Percentiles rank a stretch among this genome's conserved stretches.
Evolutionary conservation across 495 filamentous ascomycete genomes (phyloP).

Genomic region (Penicillium argentinense): DNA sequence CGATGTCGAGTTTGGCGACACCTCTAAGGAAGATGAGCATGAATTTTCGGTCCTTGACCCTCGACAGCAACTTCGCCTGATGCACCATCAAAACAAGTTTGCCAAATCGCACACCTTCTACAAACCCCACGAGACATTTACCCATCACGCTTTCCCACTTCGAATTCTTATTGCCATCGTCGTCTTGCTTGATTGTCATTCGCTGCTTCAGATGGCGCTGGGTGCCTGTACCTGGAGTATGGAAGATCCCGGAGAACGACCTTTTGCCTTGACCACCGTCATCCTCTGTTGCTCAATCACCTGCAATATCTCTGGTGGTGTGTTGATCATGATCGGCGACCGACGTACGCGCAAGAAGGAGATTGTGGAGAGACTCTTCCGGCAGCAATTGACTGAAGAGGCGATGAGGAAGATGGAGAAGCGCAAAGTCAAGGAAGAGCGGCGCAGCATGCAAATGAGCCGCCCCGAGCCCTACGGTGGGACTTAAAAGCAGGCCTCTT

Average conservation of each 20-base stretch:
- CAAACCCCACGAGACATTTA: conserved; percentile 79
- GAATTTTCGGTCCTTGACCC: conserved; percentile 62
- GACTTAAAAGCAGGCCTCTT: conserved; percentile 4
- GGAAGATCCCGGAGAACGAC: conserved; percentile 54
- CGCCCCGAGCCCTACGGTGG: conserved; percentile 9
- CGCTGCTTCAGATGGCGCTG: conserved; percentile 70
- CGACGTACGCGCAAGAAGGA: conserved; percentile 76
- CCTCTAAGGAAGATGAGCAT: conserved; percentile 35
- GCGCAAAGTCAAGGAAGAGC: conserved; percentile 54
- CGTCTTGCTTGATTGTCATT: conserved; percentile 73
- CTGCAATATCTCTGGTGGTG: conserved; percentile 68
- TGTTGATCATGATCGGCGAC: conserved; percentile 72
- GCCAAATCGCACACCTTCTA: conserved; percentile 79
- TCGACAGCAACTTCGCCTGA: conserved; percentile 60
- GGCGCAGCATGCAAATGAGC: conserved; percentile 27
- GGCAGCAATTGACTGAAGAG: conserved; percentile 70
- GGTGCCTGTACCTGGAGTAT: conserved; percentile 75
- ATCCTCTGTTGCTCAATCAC: conserved; percentile 76
- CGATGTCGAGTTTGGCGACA: conserved; percentile 46
- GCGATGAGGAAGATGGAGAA: conserved; percentile 72
- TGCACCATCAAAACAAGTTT: conserved; percentile 73
- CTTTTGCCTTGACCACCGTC: conserved; percentile 70
- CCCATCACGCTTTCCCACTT: conserved; percentile 75
- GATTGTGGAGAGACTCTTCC: conserved; percentile 68
- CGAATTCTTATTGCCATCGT: conserved; percentile 69